Base-by-base conservation (phyloP, 2,329 filamentous ascomycete species). In the Botrytis aclada region DNA sequence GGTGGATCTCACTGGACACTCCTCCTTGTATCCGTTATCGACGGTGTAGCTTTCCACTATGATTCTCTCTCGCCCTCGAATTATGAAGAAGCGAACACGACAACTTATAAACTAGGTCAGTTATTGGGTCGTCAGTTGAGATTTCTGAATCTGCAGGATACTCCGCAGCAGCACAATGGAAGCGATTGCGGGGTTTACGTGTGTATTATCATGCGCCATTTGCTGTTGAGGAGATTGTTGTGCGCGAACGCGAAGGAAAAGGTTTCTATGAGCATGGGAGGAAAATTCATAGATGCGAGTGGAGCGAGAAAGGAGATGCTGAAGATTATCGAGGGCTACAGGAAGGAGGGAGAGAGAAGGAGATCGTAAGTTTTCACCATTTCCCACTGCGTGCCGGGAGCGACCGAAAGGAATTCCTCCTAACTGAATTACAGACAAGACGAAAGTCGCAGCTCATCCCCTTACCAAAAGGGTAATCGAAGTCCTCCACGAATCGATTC, bases 101-200 rank as follows among this genome's bases (percentile, higher is more conserved):
- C 92, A 10, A 89, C 92, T 0, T 83, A 87, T 65, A 93, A 94
- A 78, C 85, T 99, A 61, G 86, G 88, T 39, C 84, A 85, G 45
- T 84, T 98, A 43, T 86, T 98, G 0, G 86, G 87, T 47, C 88
- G 88, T 73, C 86, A 86, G 8, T 83, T 97, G 29, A 86, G 90
- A 32, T 98, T 97, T 80, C 88, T 95, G 79, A 90, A 95, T 81
- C 86, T 99, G 71, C 86, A 91, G 0, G 95, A 98, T 80, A 92
- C 90, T 16, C 96, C 96, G 0, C 92, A 97, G 79, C 96, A 99
- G 82, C 92, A 95, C 77, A 98, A 98, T 77, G 90, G 92, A 39
- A 95, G 89, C 80, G 96, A 99, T 82, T 99, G 96, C 78, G 96
- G 96, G 29, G 93, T 99, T 0, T 98, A 95, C 81, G 96, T 99